A percentile compares a stretch with the other conserved stretches of the same genome.
Evolutionary conservation across 139 green algal species (phyloP).

Genomic region (Chlamydomonas sp.): DNA sequence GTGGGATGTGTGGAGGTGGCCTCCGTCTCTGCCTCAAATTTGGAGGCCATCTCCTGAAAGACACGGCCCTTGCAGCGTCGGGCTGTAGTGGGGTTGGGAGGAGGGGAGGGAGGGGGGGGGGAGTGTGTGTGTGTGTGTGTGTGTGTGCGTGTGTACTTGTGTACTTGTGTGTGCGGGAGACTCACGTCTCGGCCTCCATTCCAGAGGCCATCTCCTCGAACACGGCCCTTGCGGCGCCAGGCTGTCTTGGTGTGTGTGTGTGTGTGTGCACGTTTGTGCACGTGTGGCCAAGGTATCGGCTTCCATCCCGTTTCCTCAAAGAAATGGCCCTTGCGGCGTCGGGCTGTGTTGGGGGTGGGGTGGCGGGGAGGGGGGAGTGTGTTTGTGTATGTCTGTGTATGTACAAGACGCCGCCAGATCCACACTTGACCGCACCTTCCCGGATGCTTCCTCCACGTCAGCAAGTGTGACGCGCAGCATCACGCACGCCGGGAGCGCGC

Average conservation of each 20-base stretch:
- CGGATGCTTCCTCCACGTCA: slow-evolving; percentile 57
- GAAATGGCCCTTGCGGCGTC: too few relatives aligned
- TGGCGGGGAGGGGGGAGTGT: too few relatives aligned
- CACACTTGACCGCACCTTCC: not conserved
- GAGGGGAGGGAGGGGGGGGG: not conserved
- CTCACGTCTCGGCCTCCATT: not conserved
- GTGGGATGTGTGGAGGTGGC: not conserved
- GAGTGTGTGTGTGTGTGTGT: not conserved
- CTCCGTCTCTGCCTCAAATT: slow-evolving; percentile 15
- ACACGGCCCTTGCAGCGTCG: too few relatives aligned
- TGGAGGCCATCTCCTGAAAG: slow-evolving; percentile 28
- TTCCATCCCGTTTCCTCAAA: too few relatives aligned
- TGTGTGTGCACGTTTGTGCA: too few relatives aligned
- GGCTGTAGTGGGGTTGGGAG: slow-evolving; percentile 7
- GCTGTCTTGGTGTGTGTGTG: too few relatives aligned
- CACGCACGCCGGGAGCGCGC: slow-evolving; percentile 53
- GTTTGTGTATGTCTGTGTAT: too few relatives aligned
- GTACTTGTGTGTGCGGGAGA: not conserved
- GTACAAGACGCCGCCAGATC: not conserved
- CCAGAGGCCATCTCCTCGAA: too few relatives aligned
- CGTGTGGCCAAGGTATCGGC: too few relatives aligned
- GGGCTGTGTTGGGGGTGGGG: too few relatives aligned
- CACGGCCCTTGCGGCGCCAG: too few relatives aligned
- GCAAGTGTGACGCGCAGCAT: slow-evolving; percentile 72
- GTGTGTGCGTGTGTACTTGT: not conserved